These are phyloP conservation scores for Phaeosphaeriaceae sp. DNA, from an alignment of 2,329 filamentous ascomycete species.

Conservation along the genomic window DNA sequence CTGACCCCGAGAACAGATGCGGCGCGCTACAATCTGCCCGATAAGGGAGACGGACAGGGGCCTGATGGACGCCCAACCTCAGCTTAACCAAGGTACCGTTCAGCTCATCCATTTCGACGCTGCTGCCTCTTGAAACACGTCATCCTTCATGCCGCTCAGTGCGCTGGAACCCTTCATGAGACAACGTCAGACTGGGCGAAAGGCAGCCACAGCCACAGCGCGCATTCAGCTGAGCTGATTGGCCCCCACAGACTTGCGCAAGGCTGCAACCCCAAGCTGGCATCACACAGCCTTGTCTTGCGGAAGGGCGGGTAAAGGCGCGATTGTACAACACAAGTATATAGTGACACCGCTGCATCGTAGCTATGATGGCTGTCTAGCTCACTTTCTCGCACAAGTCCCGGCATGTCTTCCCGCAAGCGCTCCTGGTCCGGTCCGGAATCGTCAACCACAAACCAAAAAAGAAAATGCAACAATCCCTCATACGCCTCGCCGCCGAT, in stretches of 20 bases:
- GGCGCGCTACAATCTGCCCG: background rate
- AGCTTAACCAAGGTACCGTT: background rate
- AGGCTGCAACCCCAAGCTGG: background rate
- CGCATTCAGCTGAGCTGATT: background rate
- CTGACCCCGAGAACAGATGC: background rate
- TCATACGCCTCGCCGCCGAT: background rate
- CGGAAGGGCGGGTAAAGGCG: background rate
- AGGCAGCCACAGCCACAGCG: background rate
- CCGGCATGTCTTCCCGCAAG: conserved; percentile 2
- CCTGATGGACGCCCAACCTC: background rate
- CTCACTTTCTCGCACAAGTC: background rate
- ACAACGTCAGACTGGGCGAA: background rate
- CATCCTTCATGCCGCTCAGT: background rate
- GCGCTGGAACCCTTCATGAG: background rate
- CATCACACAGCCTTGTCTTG: background rate
- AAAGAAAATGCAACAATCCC: conserved; percentile 2
- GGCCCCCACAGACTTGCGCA: background rate
- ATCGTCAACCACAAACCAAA: background rate
- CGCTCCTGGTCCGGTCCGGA: background rate
- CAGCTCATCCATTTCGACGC: background rate
- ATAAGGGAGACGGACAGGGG: background rate
- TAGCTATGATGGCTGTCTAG: background rate
- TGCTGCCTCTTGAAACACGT: background rate
- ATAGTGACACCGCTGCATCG: background rate
- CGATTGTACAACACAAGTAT: background rate